phyloP scores from a whole-genome alignment of 2,329 filamentous ascomycete genomes.

The Talaromyces sp. region DNA sequence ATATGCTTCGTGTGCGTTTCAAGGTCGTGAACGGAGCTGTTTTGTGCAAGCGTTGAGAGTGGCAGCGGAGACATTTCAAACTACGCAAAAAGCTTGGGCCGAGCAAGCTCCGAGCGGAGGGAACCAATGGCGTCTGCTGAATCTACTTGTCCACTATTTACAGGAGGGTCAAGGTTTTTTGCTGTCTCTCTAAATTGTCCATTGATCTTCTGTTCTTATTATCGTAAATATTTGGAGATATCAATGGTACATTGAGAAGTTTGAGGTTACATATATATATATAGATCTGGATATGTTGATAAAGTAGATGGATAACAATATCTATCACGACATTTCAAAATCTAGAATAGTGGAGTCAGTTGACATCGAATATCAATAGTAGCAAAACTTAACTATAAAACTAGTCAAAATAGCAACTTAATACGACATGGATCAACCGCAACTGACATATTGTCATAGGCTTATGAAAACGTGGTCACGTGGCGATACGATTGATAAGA shows the following conservation, averaged over 20 bases:
- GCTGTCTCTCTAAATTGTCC: too few relatives aligned
- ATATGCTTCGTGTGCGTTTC: neutral
- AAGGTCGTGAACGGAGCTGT: neutral
- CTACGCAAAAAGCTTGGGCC: neutral
- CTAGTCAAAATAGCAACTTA: neutral
- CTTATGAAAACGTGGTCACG: neutral
- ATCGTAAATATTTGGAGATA: too few relatives aligned
- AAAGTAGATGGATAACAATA: too few relatives aligned
- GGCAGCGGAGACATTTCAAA: neutral
- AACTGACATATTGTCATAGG: neutral
- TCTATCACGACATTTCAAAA: neutral
- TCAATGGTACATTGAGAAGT: too few relatives aligned
- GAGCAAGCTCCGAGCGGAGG: neutral
- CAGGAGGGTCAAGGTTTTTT: neutral
- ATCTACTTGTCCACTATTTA: neutral
- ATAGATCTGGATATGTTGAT: neutral
- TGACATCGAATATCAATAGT: too few relatives aligned
- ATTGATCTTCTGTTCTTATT: too few relatives aligned
- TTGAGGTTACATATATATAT: too few relatives aligned
- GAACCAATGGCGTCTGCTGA: neutral
- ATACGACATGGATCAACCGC: neutral
- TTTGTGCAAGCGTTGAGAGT: neutral
- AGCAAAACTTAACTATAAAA: neutral
- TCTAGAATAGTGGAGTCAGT: neutral
- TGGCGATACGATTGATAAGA: neutral